Base-by-base conservation (phyloP, 257 asterid species). In the Primulina eburnea region DNA sequence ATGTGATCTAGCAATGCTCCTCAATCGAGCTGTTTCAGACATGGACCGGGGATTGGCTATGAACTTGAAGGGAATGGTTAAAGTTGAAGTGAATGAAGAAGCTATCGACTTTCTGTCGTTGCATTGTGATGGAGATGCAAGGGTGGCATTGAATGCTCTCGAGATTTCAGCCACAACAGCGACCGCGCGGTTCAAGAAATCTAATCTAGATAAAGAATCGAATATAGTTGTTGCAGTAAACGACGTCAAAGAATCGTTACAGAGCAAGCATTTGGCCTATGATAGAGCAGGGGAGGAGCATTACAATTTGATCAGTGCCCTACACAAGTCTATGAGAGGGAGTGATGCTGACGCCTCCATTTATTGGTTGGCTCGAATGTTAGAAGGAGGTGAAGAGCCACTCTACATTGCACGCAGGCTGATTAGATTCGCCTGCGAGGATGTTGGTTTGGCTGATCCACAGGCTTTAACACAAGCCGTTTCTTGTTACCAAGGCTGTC, bases 311-410 rank as follows among this genome's bases (percentile, higher is more conserved):
- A 89, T 89, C 50, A 88, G 96, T 26, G 92, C 98, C 0, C 92
- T 92, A 24, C 96, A 88, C 75, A 92, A 92, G 75, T 92, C 97
- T 4, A 89, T 89, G 92, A 79, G 97, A 38, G 97, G 97, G 21
- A 50, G 56, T 50, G 56, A 50, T 50, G 56, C 95, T 0, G 73
- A 88, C 32, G 97, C 98, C 10, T 80, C 98, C 0, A 81, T 89
- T 7, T 92, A 92, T 76, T 92, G 96, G 98, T 78, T 92, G 11
- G 91, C 89, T 0, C 79, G 97, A 43, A 92, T 89, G 96, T 71
- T 92, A 80, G 21, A 50, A 16, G 98, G 98, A 61, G 98, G 98
- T 8, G 96, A 92, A 68, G 80, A 86, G 83, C 97, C 98, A 4
- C 86, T 89, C 53, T 89, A 92, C 78, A 88, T 92, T 47, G 91